phyloP scores from a whole-genome alignment of 805 yeast genomes.

The Myxozyma lipomycoides region DNA sequence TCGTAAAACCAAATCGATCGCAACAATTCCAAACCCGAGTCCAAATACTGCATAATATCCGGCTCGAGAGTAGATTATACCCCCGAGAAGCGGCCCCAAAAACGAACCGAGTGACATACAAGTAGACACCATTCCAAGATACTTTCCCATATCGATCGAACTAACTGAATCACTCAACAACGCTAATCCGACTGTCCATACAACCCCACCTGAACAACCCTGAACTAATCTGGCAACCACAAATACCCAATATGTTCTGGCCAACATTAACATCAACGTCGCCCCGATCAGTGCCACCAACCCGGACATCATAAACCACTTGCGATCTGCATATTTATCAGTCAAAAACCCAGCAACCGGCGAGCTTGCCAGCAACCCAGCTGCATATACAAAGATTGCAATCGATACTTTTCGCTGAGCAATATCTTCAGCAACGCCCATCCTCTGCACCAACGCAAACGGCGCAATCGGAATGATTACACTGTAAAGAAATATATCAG shows the following conservation, averaged over 20 bases:
- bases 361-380: constrained; percentile 34
- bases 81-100: constrained; percentile 39
- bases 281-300: constrained; percentile 34
- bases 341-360: constrained; percentile 34
- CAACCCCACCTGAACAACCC: constrained; percentile 37
- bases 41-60: constrained; percentile 38
- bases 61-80: constrained; percentile 34
- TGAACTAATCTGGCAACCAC: constrained; percentile 36
- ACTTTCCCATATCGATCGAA: constrained; percentile 33
- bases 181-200: constrained; percentile 40
- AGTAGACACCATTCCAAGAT: constrained; percentile 35
- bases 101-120: constrained; percentile 35
- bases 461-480: constrained; percentile 38
- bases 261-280: constrained; percentile 33
- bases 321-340: constrained; percentile 31
- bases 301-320: constrained; percentile 35
- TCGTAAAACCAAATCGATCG: constrained; percentile 34
- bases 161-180: constrained; percentile 34
- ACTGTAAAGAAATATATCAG: constrained; percentile 37
- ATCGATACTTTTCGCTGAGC: constrained; percentile 34
- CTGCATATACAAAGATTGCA: constrained; percentile 36
- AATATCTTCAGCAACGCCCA: constrained; percentile 31
- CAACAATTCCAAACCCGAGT: constrained; percentile 34
- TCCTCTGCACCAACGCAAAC: constrained; percentile 32
- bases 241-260: constrained; percentile 32